Evolutionary conservation across 2,329 filamentous ascomycete species (phyloP).

Genomic region (Eutypella sp.): DNA sequence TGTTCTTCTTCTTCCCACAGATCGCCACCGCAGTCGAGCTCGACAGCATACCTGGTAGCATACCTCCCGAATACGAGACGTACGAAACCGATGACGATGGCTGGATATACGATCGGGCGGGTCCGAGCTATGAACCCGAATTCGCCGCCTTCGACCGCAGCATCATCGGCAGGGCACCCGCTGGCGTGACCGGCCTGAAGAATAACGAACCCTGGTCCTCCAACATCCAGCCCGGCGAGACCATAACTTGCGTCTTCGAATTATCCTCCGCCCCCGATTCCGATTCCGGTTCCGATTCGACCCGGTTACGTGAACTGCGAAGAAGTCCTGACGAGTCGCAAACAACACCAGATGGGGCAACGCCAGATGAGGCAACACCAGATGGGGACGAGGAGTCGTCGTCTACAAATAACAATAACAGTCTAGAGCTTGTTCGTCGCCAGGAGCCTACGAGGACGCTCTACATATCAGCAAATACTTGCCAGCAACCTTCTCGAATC

Average conservation of each 20-base stretch:
- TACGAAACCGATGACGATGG: constrained; percentile 15
- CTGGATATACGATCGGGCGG: constrained; percentile 13
- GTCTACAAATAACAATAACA: too few relatives aligned
- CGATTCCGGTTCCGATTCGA: constrained; percentile 6
- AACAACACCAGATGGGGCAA: constrained; percentile 10
- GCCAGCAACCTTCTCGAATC: constrained; percentile 64
- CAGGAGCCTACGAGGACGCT: constrained; percentile 44
- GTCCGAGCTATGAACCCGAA: constrained; percentile 50
- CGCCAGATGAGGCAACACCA: constrained; percentile 9
- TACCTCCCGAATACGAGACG: too few relatives aligned
- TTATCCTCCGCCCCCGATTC: constrained; percentile 46
- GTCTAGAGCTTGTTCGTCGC: constrained; percentile 18
- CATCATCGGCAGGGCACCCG: constrained; percentile 57
- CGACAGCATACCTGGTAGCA: constrained; percentile 11
- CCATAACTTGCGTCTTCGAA: constrained; percentile 60
- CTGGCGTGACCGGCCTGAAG: constrained; percentile 44
- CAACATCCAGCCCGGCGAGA: constrained; percentile 59
- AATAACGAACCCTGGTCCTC: constrained; percentile 61
- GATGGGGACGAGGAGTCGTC: too few relatives aligned
- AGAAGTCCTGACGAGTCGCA: constrained; percentile 16
- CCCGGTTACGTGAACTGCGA: constrained; percentile 17
- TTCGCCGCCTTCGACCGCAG: constrained; percentile 58
- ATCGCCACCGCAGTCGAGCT: constrained; percentile 60
- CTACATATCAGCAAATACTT: constrained; percentile 84
- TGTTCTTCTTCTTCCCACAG: constrained; percentile 53